Evolutionary conservation across 257 asterid genomes (phyloP), one percentile per base, ranked within the genome.

Genomic region (Penstemon eatonii): DNA sequence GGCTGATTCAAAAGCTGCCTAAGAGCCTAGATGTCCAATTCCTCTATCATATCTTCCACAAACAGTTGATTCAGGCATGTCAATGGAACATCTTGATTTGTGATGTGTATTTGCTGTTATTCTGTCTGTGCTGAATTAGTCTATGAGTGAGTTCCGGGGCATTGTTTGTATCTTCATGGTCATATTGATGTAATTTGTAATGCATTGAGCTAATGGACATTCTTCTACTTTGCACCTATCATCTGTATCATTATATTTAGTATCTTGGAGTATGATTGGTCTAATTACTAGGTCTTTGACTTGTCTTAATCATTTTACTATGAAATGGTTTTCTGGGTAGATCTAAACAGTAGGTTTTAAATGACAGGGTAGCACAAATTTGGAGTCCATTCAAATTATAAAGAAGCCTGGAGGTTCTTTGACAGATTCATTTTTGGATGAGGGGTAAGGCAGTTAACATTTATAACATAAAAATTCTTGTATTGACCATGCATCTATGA

Each of bases 371-470:
- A 91, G 96, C 68, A 89, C 97, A 56, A 91, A 91, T 68, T 85
- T 91, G 81, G 97, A 87, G 83, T 44, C 97, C 73, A 92, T 92
- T 68, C 98, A 89, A 76, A 89, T 92, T 72, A 92, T 92, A 56
- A 92, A 87, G 89, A 92, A 89, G 71, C 89, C 98, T 63, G 98
- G 96, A 66, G 98, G 98, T 60, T 83, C 95, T 19, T 65, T 92
- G 71, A 92, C 61, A 75, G 98, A 92, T 47, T 92, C 98, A 55
- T 92, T 89, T 81, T 77, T 92, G 54, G 98, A 89, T 56, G 96
- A 92, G 78, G 96, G 96, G 96, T 88, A 70, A 60, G 89, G 57
- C 63, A 7, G 10, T 55, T 10, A 39, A 63, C 62, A 10, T 13
- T 36, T n/a, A 41, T 3, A 9, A 33, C 58, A 54, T 50, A 42